Conservation (phyloP, 2,329 filamentous ascomycete species). For the Talaromyces atroroseus region DNA sequence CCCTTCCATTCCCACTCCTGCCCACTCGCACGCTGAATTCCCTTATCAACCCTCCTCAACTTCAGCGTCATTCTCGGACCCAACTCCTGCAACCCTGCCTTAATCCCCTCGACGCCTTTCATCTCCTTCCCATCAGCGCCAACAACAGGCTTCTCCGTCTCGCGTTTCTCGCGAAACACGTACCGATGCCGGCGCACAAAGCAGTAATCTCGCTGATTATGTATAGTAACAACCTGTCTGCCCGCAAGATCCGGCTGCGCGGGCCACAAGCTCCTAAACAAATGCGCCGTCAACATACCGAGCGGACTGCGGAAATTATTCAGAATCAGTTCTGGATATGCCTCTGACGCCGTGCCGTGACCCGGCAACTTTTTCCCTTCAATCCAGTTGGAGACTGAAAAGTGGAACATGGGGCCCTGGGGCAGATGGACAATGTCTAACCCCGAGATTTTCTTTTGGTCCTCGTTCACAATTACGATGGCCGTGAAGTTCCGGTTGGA, state of each 20-base stretch:
- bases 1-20: slow-evolving; percentile 97
- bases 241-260: slow-evolving; percentile 76
- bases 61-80: slow-evolving; percentile 82
- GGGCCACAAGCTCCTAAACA: slow-evolving; percentile 78
- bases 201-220: slow-evolving; percentile 95
- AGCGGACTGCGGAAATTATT: slow-evolving; percentile 95
- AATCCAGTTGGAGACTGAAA: slow-evolving; percentile 83
- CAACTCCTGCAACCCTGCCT: slow-evolving; percentile 83
- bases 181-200: slow-evolving; percentile 89
- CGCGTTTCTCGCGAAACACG: slow-evolving; percentile 81
- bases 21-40: slow-evolving; percentile 69
- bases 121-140: slow-evolving; percentile 76
- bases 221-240: slow-evolving; percentile 82
- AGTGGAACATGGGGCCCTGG: slow-evolving; percentile 84
- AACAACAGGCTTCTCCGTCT: slow-evolving; percentile 80
- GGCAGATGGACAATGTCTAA: slow-evolving; percentile 82
- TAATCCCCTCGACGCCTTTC: slow-evolving; percentile 77
- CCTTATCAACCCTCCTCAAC: slow-evolving; percentile 83
- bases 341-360: slow-evolving; percentile 83
- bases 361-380: slow-evolving; percentile 82
- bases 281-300: slow-evolving; percentile 76
- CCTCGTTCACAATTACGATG: slow-evolving; percentile 80
- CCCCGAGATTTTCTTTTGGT: slow-evolving; percentile 76
- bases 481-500: slow-evolving; percentile 76
- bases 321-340: slow-evolving; percentile 82